Evolutionary conservation across 257 asterid species (phyloP).

Genomic region (Ilex asprella): DNA sequence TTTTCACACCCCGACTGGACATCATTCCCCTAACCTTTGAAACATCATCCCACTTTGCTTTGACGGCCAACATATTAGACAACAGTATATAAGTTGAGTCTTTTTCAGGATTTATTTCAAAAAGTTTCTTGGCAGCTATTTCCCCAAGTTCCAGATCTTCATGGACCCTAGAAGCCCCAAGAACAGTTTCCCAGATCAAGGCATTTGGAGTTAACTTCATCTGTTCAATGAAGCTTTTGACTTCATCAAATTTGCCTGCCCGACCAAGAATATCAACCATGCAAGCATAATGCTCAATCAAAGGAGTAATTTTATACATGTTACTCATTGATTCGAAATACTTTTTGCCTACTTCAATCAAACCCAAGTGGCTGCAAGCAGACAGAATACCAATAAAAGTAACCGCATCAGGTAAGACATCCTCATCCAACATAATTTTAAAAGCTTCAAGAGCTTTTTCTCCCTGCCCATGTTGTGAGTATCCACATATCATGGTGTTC

Average conservation of each 20-base stretch:
- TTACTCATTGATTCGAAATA: slow-evolving; percentile 51
- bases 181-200: slow-evolving; percentile 73
- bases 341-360: slow-evolving; percentile 58
- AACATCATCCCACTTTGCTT: slow-evolving; percentile 72
- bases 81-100: slow-evolving; percentile 62
- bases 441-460: slow-evolving; percentile 60
- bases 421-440: slow-evolving; percentile 38
- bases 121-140: slow-evolving; percentile 58
- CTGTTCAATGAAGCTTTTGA: slow-evolving; percentile 45
- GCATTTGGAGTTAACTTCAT: slow-evolving; percentile 60
- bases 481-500: slow-evolving; percentile 76
- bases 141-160: slow-evolving; percentile 76
- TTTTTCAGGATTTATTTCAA: slow-evolving; percentile 42
- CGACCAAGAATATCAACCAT: slow-evolving; percentile 78
- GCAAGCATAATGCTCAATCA: slow-evolving; percentile 70
- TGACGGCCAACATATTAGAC: slow-evolving; percentile 66
- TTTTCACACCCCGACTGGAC: slow-evolving; percentile 57
- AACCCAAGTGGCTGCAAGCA: slow-evolving; percentile 81
- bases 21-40: slow-evolving; percentile 49
- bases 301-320: slow-evolving; percentile 44
- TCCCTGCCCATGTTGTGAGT: slow-evolving; percentile 68
- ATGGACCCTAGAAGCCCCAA: slow-evolving; percentile 63
- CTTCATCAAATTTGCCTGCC: slow-evolving; percentile 62
- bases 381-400: slow-evolving; percentile 72
- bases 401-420: slow-evolving; percentile 45